Base-by-base conservation (phyloP, 73 alveolate species). In the Paramecium caudatum region DNA sequence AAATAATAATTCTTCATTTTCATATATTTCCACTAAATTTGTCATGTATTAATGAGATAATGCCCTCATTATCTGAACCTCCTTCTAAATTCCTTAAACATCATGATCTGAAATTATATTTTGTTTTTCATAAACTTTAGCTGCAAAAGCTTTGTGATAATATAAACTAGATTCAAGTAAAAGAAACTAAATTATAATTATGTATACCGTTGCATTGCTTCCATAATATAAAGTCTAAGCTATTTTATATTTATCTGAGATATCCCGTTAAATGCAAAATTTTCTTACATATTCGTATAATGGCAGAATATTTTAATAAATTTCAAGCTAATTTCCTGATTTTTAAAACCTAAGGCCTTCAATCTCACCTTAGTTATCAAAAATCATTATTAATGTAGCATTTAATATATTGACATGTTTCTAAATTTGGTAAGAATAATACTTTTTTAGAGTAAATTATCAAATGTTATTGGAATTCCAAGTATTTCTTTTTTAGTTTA, bases 361-460 rank as follows among this genome's bases (percentile, higher is more conserved):
- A 3, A 55, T 55, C 30, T 55, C 80, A 55, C 30, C 30, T 1
- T 27, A 23, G 13, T 9, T 55, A 5, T 37, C 30, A 1, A 55
- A 10, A 55, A 27, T 7, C 5, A 55, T 27, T 43, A 55, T 27
- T 21, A 23, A 23, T 55, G 80, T 55, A 55, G 80, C 70, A 55
- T 55, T 55, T 10, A 55, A 55, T 4, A 55, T 0, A 55, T 55
- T 55, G 4, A 55, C 7, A 55, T 55, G 41, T 21, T 55, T 55
- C 80, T 55, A 12, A 19, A 9, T 19, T 55, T 27, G 30, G 23
- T 19, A 5, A 4, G 23, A 55, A 10, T 10, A 55, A 5, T 55
- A 55, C 80, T 5, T 55, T 55, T 55, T 55, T 55, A 7, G 80
- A 55, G 30, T 55, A 55, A 55, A 55, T 43, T 13, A 55, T 21